Evolutionary conservation across 73 alveolate genomes (phyloP).

Genomic region (Paramecium sonneborni): DNA sequence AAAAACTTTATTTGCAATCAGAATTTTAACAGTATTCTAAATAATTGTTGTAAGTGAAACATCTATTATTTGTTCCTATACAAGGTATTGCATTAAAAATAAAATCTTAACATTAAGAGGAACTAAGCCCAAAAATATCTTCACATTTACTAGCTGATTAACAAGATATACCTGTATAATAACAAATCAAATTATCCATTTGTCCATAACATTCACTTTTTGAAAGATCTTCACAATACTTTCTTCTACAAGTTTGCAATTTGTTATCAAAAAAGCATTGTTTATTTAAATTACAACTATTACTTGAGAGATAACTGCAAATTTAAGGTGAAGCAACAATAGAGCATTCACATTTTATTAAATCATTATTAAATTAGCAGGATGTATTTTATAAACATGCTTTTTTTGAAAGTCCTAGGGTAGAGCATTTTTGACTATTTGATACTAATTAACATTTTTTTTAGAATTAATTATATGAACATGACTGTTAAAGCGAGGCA

Average conservation of each 20-base stretch:
- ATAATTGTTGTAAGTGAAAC: background rate
- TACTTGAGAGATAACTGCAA: background rate
- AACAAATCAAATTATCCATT: background rate
- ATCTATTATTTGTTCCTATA: background rate
- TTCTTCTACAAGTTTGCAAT: background rate
- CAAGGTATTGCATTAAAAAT: background rate
- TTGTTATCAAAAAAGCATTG: background rate
- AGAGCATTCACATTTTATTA: background rate
- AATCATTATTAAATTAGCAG: slow-evolving; percentile 2
- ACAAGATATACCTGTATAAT: background rate
- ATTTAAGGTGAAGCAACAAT: background rate
- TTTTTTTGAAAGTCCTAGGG: background rate
- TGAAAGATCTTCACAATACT: background rate
- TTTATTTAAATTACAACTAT: background rate
- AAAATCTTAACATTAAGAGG: background rate
- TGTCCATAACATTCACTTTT: background rate
- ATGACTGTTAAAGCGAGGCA: background rate
- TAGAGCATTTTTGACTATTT: background rate
- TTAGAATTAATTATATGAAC: background rate
- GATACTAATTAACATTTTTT: background rate
- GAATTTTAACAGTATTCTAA: background rate
- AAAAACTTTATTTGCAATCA: background rate
- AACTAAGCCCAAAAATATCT: background rate
- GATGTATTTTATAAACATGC: slow-evolving; percentile 12
- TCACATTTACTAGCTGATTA: slow-evolving; percentile 6